These are phyloP conservation scores for Mycosphaerella sp. DNA, from an alignment of 2,329 filamentous ascomycete genomes.

Conservation along the genomic window DNA sequence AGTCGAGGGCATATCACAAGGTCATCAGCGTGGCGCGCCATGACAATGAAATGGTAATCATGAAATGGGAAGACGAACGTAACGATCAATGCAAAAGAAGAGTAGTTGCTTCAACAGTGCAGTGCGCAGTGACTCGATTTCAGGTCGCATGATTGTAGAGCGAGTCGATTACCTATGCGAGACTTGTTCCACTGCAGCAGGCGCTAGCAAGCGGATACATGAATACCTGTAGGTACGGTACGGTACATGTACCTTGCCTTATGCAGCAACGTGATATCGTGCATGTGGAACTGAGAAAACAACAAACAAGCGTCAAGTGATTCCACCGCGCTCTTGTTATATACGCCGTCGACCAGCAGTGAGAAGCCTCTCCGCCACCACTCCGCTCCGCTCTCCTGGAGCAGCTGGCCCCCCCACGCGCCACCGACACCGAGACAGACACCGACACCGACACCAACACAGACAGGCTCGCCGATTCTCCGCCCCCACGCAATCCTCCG, in stretches of 20 bases:
- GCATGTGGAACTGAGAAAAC: neutral
- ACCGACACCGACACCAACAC: no score
- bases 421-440: no score
- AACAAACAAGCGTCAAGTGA: neutral
- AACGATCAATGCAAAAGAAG: slow-evolving; percentile 11
- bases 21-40: neutral
- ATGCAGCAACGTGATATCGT: slow-evolving; percentile 7
- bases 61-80: slow-evolving; percentile 11
- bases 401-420: neutral
- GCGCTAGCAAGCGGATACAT: slow-evolving; percentile 6
- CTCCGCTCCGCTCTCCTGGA: neutral
- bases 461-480: no score
- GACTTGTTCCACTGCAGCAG: slow-evolving; percentile 12
- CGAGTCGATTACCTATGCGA: neutral
- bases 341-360: no score
- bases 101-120: slow-evolving; percentile 2
- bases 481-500: no score
- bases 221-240: no score
- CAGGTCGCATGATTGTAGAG: neutral
- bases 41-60: slow-evolving; percentile 5
- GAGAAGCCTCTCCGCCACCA: neutral
- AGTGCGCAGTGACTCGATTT: neutral
- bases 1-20: no score
- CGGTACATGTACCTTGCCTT: no score
- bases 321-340: neutral